phyloP scores from a whole-genome alignment of 768 basidiomycete genomes.

The Pisolithus marmoratus region DNA sequence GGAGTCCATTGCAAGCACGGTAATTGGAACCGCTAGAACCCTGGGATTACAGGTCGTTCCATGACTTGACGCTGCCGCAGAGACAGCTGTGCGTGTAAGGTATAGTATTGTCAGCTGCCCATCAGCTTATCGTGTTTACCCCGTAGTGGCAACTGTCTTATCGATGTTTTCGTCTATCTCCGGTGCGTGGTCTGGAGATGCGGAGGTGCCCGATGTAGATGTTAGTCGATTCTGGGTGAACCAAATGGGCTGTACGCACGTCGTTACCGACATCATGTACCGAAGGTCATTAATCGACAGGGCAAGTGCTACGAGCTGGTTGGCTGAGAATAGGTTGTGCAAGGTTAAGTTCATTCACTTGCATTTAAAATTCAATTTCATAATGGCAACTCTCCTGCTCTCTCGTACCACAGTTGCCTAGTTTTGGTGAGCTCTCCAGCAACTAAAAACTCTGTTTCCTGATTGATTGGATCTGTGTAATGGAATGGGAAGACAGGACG shows the following conservation, averaged over 20 bases:
- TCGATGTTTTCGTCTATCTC: slow-evolving; percentile 14
- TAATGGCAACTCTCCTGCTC: slow-evolving; percentile 29
- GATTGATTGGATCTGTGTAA: slow-evolving; percentile 21
- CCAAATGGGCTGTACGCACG: slow-evolving; percentile 13
- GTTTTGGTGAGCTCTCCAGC: slow-evolving; percentile 17
- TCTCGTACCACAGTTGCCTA: slow-evolving; percentile 26
- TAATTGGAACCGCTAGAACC: slow-evolving; percentile 84
- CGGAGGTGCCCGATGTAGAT: slow-evolving; percentile 22
- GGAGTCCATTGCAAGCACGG: slow-evolving; percentile 82
- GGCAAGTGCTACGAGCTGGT: slow-evolving; percentile 21
- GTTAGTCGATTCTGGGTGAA: slow-evolving; percentile 12
- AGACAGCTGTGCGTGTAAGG: slow-evolving; percentile 14
- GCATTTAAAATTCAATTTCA: slow-evolving; percentile 41
- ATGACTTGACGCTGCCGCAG: slow-evolving; percentile 36
- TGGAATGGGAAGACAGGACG: slow-evolving; percentile 13
- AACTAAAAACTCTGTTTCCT: slow-evolving; percentile 24
- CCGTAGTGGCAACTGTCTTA: slow-evolving; percentile 17
- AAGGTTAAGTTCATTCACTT: slow-evolving; percentile 35
- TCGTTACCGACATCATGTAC: slow-evolving; percentile 27
- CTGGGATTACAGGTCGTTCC: slow-evolving; percentile 88
- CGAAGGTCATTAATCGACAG: slow-evolving; percentile 29
- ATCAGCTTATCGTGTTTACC: slow-evolving; percentile 16
- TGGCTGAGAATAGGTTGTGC: slow-evolving; percentile 22
- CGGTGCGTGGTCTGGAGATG: slow-evolving; percentile 7
- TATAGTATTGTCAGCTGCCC: slow-evolving; percentile 19